Conservation (phyloP, 1,284 basidiomycete species). For the Ganoderma sp. region DNA sequence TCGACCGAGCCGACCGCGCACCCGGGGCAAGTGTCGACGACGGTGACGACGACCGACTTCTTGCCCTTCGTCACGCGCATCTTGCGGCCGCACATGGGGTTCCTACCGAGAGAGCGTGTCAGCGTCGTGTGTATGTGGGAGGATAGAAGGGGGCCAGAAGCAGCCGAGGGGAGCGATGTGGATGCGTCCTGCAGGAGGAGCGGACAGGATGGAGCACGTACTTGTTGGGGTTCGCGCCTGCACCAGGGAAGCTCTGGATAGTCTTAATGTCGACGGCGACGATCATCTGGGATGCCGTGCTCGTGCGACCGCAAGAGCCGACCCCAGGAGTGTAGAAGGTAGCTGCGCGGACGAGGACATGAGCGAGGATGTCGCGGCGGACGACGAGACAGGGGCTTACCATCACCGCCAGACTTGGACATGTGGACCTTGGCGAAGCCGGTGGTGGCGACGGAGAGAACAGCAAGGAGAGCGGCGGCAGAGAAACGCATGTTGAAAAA, state of each 20-base stretch:
- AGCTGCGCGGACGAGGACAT: slow-evolving; percentile 3
- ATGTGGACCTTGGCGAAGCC: neutral
- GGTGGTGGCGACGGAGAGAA: neutral
- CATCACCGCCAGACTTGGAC: neutral
- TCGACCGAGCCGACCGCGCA: slow-evolving; percentile 14
- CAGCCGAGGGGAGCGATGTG: neutral
- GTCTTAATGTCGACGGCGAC: slow-evolving; percentile 27
- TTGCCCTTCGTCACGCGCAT: slow-evolving; percentile 42
- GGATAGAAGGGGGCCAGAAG: neutral
- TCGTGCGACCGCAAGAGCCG: slow-evolving; percentile 29
- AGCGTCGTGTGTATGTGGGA: neutral
- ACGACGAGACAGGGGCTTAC: neutral
- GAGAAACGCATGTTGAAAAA: slow-evolving; percentile 3
- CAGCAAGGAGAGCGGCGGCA: neutral
- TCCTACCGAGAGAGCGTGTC: slow-evolving; percentile 22
- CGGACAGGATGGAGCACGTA: slow-evolving; percentile 3
- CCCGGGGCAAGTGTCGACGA: slow-evolving; percentile 13
- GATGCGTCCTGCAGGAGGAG: too few species aligned
- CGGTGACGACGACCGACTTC: slow-evolving; percentile 14
- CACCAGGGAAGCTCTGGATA: slow-evolving; percentile 31
- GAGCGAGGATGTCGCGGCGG: neutral
- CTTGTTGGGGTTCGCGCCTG: slow-evolving; percentile 28
- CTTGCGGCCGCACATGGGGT: slow-evolving; percentile 45
- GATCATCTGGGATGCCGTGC: slow-evolving; percentile 32
- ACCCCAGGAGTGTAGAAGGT: slow-evolving; percentile 32